phyloP scores from a whole-genome alignment of 805 yeast species.

The Diddensiella caesifluorescens region DNA sequence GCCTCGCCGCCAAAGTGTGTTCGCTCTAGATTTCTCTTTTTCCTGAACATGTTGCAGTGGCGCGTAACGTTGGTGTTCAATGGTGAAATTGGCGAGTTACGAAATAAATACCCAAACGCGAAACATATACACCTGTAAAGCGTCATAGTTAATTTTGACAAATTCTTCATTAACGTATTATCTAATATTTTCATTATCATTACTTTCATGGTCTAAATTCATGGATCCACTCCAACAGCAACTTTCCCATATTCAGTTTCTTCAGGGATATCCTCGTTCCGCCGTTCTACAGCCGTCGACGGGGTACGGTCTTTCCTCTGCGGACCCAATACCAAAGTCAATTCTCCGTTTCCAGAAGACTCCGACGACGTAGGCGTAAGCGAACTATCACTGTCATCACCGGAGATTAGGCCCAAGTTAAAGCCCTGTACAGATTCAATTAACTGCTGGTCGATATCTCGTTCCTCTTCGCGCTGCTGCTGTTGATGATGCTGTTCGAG shows the following conservation, averaged over 20 bases:
- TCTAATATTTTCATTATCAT: no score
- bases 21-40: conserved; percentile 29
- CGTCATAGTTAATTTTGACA: no score
- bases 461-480: background rate
- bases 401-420: conserved; percentile 3
- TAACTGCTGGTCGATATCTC: conserved; percentile 4
- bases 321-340: conserved; percentile 24
- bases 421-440: background rate
- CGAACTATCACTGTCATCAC: conserved; percentile 19
- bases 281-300: conserved; percentile 1
- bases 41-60: conserved; percentile 28
- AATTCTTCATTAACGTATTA: no score
- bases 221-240: no score
- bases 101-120: no score
- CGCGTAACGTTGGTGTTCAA: no score
- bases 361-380: conserved; percentile 12
- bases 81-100: no score
- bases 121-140: no score
- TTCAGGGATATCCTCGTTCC: background rate
- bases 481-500: background rate
- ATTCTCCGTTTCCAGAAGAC: conserved; percentile 21
- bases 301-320: conserved; percentile 9
- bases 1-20: conserved; percentile 33
- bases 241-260: background rate
- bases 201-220: no score